Percentiles rank a stretch among this genome's conserved stretches.
Conservation (phyloP, 306 rosid species). For the Cicer arietinum region DNA sequence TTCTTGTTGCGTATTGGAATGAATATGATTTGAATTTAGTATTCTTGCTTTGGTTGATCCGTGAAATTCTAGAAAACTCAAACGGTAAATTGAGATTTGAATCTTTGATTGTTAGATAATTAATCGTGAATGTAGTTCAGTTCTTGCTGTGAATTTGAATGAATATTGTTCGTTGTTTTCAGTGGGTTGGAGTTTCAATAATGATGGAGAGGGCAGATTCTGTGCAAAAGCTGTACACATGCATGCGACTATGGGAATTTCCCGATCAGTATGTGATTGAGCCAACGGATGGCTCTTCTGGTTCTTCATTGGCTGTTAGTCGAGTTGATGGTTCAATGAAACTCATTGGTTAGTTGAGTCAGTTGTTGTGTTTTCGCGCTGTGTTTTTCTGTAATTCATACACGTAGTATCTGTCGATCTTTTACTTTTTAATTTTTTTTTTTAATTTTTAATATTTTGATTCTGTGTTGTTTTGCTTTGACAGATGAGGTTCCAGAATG, state of each 20-base stretch:
- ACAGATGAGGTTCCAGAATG: conserved; percentile 84
- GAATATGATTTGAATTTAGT: too few species aligned
- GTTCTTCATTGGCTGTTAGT: conserved; percentile 74
- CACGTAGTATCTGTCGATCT: neutral
- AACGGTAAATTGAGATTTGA: conserved; percentile 25
- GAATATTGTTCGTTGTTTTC: conserved; percentile 26
- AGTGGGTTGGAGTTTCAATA: conserved; percentile 50
- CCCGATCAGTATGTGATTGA: conserved; percentile 87
- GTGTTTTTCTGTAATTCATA: conserved; percentile 9
- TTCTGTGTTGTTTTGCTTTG: conserved; percentile 32
- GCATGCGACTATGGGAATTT: conserved; percentile 94
- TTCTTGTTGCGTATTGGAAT: too few species aligned
- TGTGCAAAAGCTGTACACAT: conserved; percentile 78
- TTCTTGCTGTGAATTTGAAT: conserved; percentile 15
- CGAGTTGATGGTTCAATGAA: conserved; percentile 83
- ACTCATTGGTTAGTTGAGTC: conserved; percentile 67
- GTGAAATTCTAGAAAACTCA: conserved; percentile 1
- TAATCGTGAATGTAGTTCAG: conserved; percentile 14
- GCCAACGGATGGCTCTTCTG: conserved; percentile 92
- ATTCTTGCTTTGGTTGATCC: neutral
- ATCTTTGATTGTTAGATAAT: conserved; percentile 3
- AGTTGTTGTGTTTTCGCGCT: conserved; percentile 11
- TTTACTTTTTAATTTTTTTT: neutral
- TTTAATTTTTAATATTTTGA: neutral
- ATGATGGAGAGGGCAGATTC: conserved; percentile 93